Base-by-base conservation (phyloP, 257 asterid genomes). In the Solanum bulbocastanum region DNA sequence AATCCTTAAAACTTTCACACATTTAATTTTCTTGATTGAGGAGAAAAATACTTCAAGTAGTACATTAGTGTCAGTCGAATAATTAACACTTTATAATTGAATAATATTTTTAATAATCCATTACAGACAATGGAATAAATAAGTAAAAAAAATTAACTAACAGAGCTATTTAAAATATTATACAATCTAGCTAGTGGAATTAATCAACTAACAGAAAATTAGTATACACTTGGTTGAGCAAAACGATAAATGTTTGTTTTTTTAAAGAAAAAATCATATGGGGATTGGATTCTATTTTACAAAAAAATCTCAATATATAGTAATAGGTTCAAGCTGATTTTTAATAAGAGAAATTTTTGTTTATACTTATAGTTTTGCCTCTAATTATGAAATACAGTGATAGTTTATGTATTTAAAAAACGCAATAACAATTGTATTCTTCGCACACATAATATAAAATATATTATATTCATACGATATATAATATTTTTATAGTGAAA, bases 261-360 rank as follows among this genome's bases (percentile, higher is more conserved):
- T 49, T 52, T 5, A 52, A 16, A 11, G 36, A 73, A 65, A 18
- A 27, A 40, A 86, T 30, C 27, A 16, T 46, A 81, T 15, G 30
- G 68, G 85, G 66, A 46, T 81, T 81, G n/a, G 89, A 91, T 91
- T 94, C 93, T 85, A 86, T 74, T 84, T 90, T 73, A 42, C 71
- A 88, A 44, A 44, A 44, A 44, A 44, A 87, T 83, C 88, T 22
- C 82, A 86, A 89, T 74, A 86, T 81, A 37, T 83, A 76, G 16
- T 86, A 87, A 83, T 89, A 90, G 92, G 49, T 78, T 89, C 40
- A 88, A 87, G 87, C 75, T 35, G 44, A 37, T 44, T 56, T 44
- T 56, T 52, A 52, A 72, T 83, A 87, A 23, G 32, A 62, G 33
- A 56, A 20, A 3, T 18, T 60, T 60, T 3, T 60, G 2, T 23